phyloP scores from a whole-genome alignment of 345 rosid species.

The Pseudoturritis turrita region DNA sequence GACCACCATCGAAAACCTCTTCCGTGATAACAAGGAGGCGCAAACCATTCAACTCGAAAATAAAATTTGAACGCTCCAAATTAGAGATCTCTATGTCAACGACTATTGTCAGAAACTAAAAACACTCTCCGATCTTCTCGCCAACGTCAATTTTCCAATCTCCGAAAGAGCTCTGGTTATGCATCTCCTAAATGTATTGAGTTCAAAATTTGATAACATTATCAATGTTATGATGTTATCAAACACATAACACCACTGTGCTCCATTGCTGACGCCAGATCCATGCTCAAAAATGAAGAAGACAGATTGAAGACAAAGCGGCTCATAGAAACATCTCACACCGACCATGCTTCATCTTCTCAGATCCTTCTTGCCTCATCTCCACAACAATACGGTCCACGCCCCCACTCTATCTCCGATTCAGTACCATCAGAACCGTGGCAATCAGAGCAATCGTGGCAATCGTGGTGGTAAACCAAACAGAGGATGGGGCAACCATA shows the following conservation, averaged over 20 bases:
- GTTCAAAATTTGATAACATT: neutral
- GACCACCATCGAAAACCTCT: neutral
- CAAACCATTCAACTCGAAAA: neutral
- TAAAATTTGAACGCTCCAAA: neutral
- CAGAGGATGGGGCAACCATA: no score
- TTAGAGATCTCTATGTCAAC: neutral
- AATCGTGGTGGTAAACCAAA: no score
- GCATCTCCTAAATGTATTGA: neutral
- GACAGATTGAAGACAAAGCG: neutral
- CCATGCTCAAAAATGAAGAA: neutral
- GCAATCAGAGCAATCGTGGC: no score
- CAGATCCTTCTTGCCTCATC: no score
- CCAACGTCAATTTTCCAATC: neutral
- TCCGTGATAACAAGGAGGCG: neutral
- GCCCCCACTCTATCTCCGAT: no score
- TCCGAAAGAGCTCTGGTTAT: neutral
- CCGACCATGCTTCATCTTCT: neutral
- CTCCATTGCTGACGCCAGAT: neutral
- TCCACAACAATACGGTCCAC: no score
- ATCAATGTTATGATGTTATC: neutral
- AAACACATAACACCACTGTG: neutral
- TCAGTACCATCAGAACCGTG: no score
- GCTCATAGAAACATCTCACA: neutral
- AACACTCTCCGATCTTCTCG: neutral
- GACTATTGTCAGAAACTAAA: neutral